Evolutionary conservation across 179 eudicot species (phyloP).

Genomic region (Silene vulgaris): DNA sequence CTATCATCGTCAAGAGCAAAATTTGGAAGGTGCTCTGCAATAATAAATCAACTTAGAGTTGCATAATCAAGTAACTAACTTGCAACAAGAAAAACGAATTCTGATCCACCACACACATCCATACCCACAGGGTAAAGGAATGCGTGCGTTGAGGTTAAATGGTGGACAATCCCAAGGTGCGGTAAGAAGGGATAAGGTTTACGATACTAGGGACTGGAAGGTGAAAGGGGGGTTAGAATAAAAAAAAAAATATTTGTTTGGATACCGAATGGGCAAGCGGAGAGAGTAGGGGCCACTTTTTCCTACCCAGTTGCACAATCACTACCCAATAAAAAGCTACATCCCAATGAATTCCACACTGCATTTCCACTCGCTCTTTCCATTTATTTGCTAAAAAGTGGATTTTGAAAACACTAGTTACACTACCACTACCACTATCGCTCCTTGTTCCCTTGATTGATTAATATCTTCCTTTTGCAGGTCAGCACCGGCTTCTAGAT

Average conservation of each 20-base stretch:
- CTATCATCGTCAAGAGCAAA: conserved; percentile 75
- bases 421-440: not conserved
- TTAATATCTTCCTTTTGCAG: not conserved
- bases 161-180: not conserved
- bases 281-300: not conserved
- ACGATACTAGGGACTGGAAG: too few relatives aligned
- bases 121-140: not conserved
- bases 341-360: not conserved
- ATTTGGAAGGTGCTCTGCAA: not conserved
- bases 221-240: too few relatives aligned
- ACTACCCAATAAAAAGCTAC: not conserved
- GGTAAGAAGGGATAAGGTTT: not conserved
- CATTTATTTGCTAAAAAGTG: not conserved
- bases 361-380: not conserved
- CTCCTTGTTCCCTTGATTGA: not conserved
- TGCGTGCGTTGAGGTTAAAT: not conserved
- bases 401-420: too few relatives aligned
- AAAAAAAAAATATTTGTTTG: not conserved
- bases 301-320: not conserved
- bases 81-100: not conserved
- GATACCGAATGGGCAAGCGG: not conserved
- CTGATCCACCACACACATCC: not conserved
- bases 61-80: not conserved
- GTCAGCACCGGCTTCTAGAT: not conserved
- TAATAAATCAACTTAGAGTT: not conserved